Evolutionary conservation across 2,329 filamentous ascomycete genomes (phyloP).

Genomic region (Daldinia eschscholtzii): DNA sequence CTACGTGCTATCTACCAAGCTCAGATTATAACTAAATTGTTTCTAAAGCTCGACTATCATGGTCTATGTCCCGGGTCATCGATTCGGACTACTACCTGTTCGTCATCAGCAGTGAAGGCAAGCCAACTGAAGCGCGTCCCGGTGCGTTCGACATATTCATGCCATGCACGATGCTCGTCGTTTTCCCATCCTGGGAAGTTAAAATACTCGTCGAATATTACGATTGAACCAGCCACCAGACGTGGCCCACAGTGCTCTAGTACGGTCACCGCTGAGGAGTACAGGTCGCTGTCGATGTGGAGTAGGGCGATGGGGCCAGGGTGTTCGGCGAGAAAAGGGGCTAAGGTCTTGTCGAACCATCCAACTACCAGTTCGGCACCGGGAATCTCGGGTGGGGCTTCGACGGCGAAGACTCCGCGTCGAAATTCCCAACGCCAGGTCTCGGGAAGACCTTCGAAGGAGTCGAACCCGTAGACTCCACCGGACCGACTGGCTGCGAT

Average conservation of each 20-base stretch:
- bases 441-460: slow-evolving; percentile 8
- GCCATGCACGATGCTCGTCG: slow-evolving; percentile 11
- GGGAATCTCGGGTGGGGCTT: slow-evolving; percentile 2
- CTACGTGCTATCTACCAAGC: neutral
- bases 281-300: slow-evolving; percentile 9
- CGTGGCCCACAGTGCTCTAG: slow-evolving; percentile 14
- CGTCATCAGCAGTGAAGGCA: slow-evolving; percentile 10
- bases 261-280: slow-evolving; percentile 11
- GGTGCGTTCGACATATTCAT: slow-evolving; percentile 7
- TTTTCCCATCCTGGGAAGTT: slow-evolving; percentile 10
- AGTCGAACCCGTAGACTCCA: slow-evolving; percentile 14
- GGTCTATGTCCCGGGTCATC: slow-evolving; percentile 1
- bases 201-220: slow-evolving; percentile 16
- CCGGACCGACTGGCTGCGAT: slow-evolving; percentile 3
- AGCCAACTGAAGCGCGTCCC: slow-evolving; percentile 10
- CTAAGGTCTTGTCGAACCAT: slow-evolving; percentile 10
- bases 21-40: too few relatives aligned
- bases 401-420: neutral
- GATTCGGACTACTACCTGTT: slow-evolving; percentile 10
- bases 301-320: slow-evolving; percentile 3
- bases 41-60: neutral
- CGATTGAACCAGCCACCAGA: slow-evolving; percentile 9
- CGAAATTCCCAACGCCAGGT: slow-evolving; percentile 3
- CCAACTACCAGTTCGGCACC: slow-evolving; percentile 11
- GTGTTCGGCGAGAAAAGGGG: slow-evolving; percentile 7